These are phyloP conservation scores for Penicillium goetzii DNA, from an alignment of 495 filamentous ascomycete species.

Conservation along the genomic window DNA sequence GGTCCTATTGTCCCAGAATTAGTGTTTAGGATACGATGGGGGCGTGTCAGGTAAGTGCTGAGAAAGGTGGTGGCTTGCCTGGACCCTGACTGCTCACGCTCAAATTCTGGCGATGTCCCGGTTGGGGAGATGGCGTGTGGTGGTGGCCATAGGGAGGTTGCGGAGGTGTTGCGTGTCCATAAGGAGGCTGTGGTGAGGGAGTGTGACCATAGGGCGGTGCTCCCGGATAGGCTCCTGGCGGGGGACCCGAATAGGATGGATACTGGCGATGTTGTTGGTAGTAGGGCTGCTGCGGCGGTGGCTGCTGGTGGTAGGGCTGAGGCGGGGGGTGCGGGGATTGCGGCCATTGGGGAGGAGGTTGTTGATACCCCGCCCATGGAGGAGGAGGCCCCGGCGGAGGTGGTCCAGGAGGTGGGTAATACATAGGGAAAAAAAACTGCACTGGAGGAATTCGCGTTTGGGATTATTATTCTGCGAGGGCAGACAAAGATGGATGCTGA, in stretches of 20 bases:
- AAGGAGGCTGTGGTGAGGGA: constrained; percentile 16
- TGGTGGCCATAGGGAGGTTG: constrained; percentile 13
- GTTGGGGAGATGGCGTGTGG: constrained; percentile 9
- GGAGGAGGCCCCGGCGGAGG: constrained; percentile 29
- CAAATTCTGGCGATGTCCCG: constrained; percentile 16
- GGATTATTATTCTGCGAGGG: background rate
- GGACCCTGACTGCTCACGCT: constrained; percentile 24
- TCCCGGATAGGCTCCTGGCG: constrained; percentile 9
- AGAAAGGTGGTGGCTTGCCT: background rate
- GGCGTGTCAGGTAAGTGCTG: background rate
- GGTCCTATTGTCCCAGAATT: constrained; percentile 13
- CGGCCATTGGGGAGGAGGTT: constrained; percentile 24
- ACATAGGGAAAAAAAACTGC: constrained; percentile 22
- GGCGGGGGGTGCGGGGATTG: constrained; percentile 31
- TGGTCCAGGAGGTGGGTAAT: constrained; percentile 33
- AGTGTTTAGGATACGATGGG: background rate
- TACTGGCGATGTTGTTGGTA: constrained; percentile 9
- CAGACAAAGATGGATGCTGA: background rate
- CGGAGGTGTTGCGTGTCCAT: constrained; percentile 24
- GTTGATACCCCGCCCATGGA: constrained; percentile 33
- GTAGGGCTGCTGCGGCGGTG: constrained; percentile 16
- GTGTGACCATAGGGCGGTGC: background rate
- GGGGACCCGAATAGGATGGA: constrained; percentile 4
- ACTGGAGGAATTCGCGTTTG: background rate
- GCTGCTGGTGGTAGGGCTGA: constrained; percentile 22